Evolutionary conservation across 495 filamentous ascomycete genomes (phyloP).

Genomic region (Hyphodiscus hymeniophilus): DNA sequence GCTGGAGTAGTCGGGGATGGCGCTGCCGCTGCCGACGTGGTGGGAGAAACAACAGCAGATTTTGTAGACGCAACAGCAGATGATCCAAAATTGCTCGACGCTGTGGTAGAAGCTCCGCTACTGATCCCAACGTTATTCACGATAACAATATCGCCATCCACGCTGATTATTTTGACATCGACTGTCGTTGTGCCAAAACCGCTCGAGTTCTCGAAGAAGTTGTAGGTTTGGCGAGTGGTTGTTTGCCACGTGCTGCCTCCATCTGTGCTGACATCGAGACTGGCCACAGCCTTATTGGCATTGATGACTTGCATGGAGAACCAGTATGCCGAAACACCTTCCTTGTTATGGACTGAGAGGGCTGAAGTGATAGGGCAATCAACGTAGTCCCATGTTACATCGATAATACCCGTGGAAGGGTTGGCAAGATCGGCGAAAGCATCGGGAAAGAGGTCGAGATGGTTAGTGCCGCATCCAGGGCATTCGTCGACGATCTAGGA

Average conservation of each 20-base stretch:
- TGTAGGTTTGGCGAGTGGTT: slow-evolving; percentile 43
- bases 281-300: slow-evolving; percentile 41
- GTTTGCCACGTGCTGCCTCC: slow-evolving; percentile 42
- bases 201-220: slow-evolving; percentile 49
- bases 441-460: slow-evolving; percentile 51
- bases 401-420: slow-evolving; percentile 42
- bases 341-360: slow-evolving; percentile 48
- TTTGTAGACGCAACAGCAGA: neutral
- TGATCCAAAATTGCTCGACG: slow-evolving; percentile 20
- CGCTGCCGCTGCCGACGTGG: neutral
- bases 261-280: slow-evolving; percentile 50
- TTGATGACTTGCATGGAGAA: slow-evolving; percentile 55
- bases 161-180: slow-evolving; percentile 43
- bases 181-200: slow-evolving; percentile 46
- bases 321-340: slow-evolving; percentile 38
- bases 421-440: slow-evolving; percentile 43
- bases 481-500: slow-evolving; percentile 52
- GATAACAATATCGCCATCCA: slow-evolving; percentile 30
- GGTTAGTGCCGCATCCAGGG: slow-evolving; percentile 44
- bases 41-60: neutral
- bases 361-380: slow-evolving; percentile 43
- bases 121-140: slow-evolving; percentile 19
- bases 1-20: neutral
- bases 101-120: slow-evolving; percentile 14
- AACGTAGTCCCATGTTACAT: slow-evolving; percentile 43